Evolutionary conservation across 345 rosid genomes (phyloP).

Genomic region (Bretschneidera sinensis): DNA sequence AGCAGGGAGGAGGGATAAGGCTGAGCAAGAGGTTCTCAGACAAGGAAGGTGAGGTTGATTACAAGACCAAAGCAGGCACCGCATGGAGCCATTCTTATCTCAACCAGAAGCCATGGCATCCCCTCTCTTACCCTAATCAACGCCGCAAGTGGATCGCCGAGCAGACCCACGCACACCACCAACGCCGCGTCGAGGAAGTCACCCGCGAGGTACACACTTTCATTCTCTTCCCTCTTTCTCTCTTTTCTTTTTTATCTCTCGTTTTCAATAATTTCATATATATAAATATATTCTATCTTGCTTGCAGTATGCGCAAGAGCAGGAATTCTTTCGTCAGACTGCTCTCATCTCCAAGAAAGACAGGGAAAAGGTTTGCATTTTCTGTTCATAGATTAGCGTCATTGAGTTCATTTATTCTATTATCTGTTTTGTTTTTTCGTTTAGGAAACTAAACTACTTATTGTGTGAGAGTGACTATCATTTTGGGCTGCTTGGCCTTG

Average conservation of each 20-base stretch:
- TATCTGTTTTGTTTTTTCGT: no score
- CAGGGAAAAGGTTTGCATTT: slow-evolving; percentile 67
- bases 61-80: slow-evolving; percentile 87
- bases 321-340: slow-evolving; percentile 90
- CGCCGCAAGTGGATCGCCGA: slow-evolving; percentile 99
- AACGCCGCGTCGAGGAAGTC: slow-evolving; percentile 72
- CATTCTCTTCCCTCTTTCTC: background rate
- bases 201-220: slow-evolving; percentile 69
- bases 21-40: slow-evolving; percentile 75
- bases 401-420: background rate
- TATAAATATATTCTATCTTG: background rate
- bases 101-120: slow-evolving; percentile 99
- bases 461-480: no score
- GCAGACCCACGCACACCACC: slow-evolving; percentile 72
- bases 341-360: slow-evolving; percentile 91
- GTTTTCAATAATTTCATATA: background rate
- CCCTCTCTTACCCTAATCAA: slow-evolving; percentile 95
- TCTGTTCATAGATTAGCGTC: background rate
- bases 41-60: slow-evolving; percentile 69
- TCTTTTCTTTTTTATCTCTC: background rate
- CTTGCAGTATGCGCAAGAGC: slow-evolving; percentile 88
- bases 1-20: slow-evolving; percentile 66
- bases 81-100: slow-evolving; percentile 98
- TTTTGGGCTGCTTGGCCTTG: no score
- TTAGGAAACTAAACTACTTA: no score